Evolutionary conservation across 108 stramenopile species (phyloP), one percentile per base, ranked within the genome.

Genomic region (Skeletonema tropicum): DNA sequence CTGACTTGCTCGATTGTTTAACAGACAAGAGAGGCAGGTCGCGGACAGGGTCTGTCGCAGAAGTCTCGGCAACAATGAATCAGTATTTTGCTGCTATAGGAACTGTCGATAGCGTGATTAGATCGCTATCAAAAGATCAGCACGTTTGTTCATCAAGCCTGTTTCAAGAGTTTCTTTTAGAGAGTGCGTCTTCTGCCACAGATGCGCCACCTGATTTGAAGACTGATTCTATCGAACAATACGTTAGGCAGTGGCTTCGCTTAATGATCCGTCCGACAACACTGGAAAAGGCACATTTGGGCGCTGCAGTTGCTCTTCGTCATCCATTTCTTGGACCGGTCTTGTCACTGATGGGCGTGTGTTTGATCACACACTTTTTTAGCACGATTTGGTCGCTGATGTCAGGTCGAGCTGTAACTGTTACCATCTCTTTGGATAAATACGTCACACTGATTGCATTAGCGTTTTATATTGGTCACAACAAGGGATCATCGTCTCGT

Each of bases 401-500:
- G 5, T 66, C 70, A 14, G 46, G 57, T 48, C 36, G 52, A 33
- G 11, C 60, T 3, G 30, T 57, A 13, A 6, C 41, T 31, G 62
- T 81, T 9, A 55, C 69, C 33, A 39, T 81, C 55, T 64, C 80
- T 29, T 10, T 81, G 13, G 80, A 81, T n/a, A 74, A 45, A 6
- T 81, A 74, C 42, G 59, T 36, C 38, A 74, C 69, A 13, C 4
- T 74, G 30, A 52, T 81, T 60, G 73, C 65, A 70, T 21, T 73
- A 1, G 31, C 73, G 12, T 83, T 83, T 42, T 83, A 70, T 59
- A 64, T 60, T 57, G 82, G 82, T 14, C 73, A 79, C 58, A 68
- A 66, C 62, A 65, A 65, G 17, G 70, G 80, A 26, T 36, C 57
- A 10, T 61, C 38, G 32, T 17, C 60, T 48, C 66, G n/a, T 35